Base-by-base conservation (phyloP, 192 early-diverging fungal genomes). In the Martensiomyces pterosporus region DNA sequence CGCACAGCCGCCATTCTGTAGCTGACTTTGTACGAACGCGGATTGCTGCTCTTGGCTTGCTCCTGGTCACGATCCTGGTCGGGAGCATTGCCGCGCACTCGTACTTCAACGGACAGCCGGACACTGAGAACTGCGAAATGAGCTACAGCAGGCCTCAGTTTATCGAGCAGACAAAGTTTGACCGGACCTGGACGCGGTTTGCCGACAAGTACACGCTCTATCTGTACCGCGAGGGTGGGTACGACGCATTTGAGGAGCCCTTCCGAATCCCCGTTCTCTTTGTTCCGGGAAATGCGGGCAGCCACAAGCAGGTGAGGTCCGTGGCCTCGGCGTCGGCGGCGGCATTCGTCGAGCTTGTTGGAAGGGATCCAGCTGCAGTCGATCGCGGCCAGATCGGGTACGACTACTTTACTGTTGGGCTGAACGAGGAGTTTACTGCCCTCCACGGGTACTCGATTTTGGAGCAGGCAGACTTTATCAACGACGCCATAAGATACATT, bases 211-310 rank as follows among this genome's bases (percentile, higher is more conserved):
- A 93, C 75, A 69, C 59, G 21, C 67, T 93, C 3, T 80, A 87
- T 52, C 51, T 90, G 42, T 93, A 91, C 53, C 60, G 87, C 53
- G 84, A 93, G 58, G 66, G 75, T 44, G 77, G 79, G 41, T 55
- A 60, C 25, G 74, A 57, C 24, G 76, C 26, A 1, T 36, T 39
- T 22, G 47, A 71, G 39, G 29, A 66, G 34, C 82, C 83, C 18
- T 77, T 61, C 15, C 85, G 90, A 26, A 77, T 91, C 19, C 96
- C 96, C 2, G 82, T 90, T 0, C 75, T 98, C 10, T 98, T 98
- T 74, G 83, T 98, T 26, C 95, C 92, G 2, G 95, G 95, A 0
- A 90, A 97, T 50, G 91, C 93, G 19, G 95, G 95, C 14, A 92
- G 88, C 52, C 87, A 87, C 49, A 88, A 87, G 55, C 95, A 98